Evolutionary conservation across 331 rosid species (phyloP), one percentile per base, ranked within the genome.

Genomic region (Quercus phellos): DNA sequence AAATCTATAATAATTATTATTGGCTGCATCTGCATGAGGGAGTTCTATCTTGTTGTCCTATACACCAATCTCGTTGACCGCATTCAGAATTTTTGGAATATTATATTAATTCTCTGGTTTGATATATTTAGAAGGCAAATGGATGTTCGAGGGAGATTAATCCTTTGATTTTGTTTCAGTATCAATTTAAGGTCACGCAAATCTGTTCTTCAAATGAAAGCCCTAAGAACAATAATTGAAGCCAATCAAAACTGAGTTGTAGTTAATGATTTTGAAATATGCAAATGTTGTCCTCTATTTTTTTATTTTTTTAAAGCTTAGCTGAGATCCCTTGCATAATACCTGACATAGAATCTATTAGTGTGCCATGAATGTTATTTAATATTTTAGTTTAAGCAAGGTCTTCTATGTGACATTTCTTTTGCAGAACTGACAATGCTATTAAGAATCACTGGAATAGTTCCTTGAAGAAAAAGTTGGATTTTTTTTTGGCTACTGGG

Each of bases 391-490:
- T 54, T 76, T 60, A 73, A 38, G 50, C 72, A 29, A 71, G 74
- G 22, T 73, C 42, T 53, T 74, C 34, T 71, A 46, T 7, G 0
- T 74, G 55, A 78, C 35, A 72, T 85, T 75, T 51, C 63, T 77
- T 55, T 27, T 82, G 85, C 91, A 95, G 99, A 88, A 95, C 99
- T 71, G 99, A 95, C 73, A 95, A 95, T 83, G 98, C 97, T 24
- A 95, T 95, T 84, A 95, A 95, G 89, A 95, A 95, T 71, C 99
- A 95, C 79, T 95, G 99, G 99, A 95, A 95, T 89, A 95, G 99
- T 87, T 95, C 99, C 83, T 87, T 95, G 83, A 95, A 95, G 90
- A 95, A 95, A 81, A 95, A 95, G 79, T 82, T 91, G 51, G 98
- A 95, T 55, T 95, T 90, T 84, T 93, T 87, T 89, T 79, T 93